Conservation (phyloP, 208 protist genomes). For the Lotmaria passim region DNA sequence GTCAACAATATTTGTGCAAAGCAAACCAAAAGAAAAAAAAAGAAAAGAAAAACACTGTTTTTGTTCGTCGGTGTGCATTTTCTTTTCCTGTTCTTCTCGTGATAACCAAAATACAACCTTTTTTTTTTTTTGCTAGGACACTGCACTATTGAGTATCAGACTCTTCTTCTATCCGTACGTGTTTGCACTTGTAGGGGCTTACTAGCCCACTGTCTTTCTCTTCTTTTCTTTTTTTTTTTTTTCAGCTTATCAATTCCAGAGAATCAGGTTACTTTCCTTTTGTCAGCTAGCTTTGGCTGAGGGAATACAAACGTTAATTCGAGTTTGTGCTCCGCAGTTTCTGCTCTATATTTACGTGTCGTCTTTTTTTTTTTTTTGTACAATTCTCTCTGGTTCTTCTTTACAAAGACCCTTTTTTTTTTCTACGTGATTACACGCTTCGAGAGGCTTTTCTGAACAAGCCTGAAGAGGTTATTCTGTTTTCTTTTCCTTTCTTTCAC, state of each 20-base stretch:
- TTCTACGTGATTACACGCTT: too few relatives aligned
- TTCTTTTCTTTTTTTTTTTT: background rate
- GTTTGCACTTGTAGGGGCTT: slow-evolving; percentile 8
- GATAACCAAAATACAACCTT: too few relatives aligned
- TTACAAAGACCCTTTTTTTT: background rate
- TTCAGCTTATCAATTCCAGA: background rate
- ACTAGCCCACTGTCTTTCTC: background rate
- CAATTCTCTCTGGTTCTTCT: background rate
- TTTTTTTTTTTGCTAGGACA: background rate
- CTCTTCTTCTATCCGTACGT: background rate
- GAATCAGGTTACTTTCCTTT: background rate
- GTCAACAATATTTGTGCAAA: too few relatives aligned
- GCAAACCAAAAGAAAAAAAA: too few relatives aligned
- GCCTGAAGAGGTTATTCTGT: background rate
- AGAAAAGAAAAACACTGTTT: too few relatives aligned
- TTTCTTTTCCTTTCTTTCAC: background rate
- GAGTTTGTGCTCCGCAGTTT: background rate
- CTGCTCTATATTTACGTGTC: background rate
- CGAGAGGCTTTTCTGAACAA: too few relatives aligned
- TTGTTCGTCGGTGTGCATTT: too few relatives aligned
- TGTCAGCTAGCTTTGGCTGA: background rate
- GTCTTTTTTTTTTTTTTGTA: background rate
- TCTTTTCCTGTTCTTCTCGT: too few relatives aligned
- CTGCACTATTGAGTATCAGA: background rate
- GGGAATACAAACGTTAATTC: background rate